Conservation (phyloP, 352 stramenopile species). For the Phytopythium oedochilum region DNA sequence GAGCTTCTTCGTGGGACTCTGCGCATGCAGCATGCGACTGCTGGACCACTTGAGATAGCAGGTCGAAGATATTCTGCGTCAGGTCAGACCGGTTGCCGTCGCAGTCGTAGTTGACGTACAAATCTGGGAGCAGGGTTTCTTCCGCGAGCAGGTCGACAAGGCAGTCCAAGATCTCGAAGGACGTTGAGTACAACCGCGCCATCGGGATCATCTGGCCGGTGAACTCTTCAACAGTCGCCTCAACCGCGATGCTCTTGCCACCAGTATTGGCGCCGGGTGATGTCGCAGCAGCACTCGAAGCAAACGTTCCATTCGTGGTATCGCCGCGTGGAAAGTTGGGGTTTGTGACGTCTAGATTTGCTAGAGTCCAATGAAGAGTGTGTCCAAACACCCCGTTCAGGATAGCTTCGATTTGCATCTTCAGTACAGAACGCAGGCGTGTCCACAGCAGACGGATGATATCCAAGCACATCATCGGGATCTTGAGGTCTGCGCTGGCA, state of each 20-base stretch:
- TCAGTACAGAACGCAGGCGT: conserved; percentile 61
- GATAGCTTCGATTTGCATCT: conserved; percentile 79
- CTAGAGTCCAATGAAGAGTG: conserved; percentile 62
- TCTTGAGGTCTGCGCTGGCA: conserved; percentile 47
- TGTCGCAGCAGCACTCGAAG: background rate
- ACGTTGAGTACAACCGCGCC: conserved; percentile 51
- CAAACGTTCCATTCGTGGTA: conserved; percentile 9
- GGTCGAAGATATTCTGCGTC: conserved; percentile 93
- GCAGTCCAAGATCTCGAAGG: conserved; percentile 85
- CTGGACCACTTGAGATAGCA: conserved; percentile 80
- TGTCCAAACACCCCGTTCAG: conserved; percentile 68
- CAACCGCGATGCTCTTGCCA: conserved; percentile 17
- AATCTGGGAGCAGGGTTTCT: conserved; percentile 92
- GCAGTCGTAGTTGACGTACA: conserved; percentile 99
- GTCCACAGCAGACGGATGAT: conserved; percentile 73
- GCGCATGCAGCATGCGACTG: conserved; percentile 64
- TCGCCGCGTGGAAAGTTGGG: conserved; percentile 48
- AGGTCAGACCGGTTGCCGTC: conserved; percentile 93
- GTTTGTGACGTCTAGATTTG: conserved; percentile 57
- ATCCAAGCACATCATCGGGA: conserved; percentile 50
- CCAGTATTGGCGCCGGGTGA: background rate
- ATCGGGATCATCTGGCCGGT: conserved; percentile 46
- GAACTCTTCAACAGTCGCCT: conserved; percentile 60
- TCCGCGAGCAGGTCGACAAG: conserved; percentile 96
- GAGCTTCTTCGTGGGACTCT: conserved; percentile 62